A percentile compares a stretch with the other conserved stretches of the same genome.
Conservation (phyloP, 2,329 filamentous ascomycete genomes). For the Cladophialophora bantiana region DNA sequence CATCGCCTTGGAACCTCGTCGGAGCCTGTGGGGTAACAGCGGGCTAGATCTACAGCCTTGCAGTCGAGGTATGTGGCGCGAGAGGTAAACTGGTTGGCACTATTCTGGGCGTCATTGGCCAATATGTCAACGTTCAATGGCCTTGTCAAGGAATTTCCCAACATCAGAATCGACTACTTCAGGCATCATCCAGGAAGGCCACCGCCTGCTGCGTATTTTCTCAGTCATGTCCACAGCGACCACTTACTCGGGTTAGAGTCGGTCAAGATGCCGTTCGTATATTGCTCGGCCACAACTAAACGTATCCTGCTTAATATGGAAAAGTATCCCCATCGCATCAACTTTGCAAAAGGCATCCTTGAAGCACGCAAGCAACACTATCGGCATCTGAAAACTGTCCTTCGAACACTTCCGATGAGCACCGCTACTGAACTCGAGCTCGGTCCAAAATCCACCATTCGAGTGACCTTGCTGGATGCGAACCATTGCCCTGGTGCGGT, state of each 20-base stretch:
- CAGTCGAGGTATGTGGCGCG: background rate
- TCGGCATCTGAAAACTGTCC: conserved; percentile 72
- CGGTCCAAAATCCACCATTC: conserved; percentile 69
- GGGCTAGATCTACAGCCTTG: conserved; percentile 22
- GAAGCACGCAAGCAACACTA: conserved; percentile 79
- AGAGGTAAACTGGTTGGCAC: background rate
- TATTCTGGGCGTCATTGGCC: background rate
- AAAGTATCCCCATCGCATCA: conserved; percentile 79
- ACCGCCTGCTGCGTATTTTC: conserved; percentile 80
- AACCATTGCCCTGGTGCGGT: conserved; percentile 91
- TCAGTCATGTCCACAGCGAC: conserved; percentile 92
- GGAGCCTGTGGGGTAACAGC: background rate
- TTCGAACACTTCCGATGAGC: conserved; percentile 82
- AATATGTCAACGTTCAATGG: conserved; percentile 81
- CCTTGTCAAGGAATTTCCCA: conserved; percentile 75
- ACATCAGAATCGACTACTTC: conserved; percentile 86
- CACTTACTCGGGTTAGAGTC: conserved; percentile 82
- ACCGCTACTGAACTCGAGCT: conserved; percentile 80
- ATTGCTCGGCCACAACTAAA: conserved; percentile 84
- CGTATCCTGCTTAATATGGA: conserved; percentile 82
- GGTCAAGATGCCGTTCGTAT: conserved; percentile 80
- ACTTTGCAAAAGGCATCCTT: conserved; percentile 77
- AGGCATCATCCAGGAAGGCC: conserved; percentile 61
- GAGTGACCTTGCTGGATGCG: conserved; percentile 85
- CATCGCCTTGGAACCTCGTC: background rate